Base-by-base conservation (phyloP, 257 asterid species). In the Lantana camara region DNA sequence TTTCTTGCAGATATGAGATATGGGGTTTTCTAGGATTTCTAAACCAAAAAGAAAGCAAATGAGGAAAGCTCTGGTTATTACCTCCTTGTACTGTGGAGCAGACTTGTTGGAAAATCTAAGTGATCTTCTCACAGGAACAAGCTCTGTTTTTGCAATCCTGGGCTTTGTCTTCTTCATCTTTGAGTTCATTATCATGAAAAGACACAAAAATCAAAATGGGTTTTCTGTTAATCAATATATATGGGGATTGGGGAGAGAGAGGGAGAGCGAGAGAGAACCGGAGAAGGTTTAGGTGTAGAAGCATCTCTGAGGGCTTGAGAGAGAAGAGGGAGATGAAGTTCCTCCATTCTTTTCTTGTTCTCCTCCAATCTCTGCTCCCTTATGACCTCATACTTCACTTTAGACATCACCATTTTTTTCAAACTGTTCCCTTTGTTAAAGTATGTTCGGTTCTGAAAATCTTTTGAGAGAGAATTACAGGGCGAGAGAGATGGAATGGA, bases 61-160 rank as follows among this genome's bases (percentile, higher is more conserved):
- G 1, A 22, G 20, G 16, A 40, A 22, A 58, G 32, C 4, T 27
- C 4, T 27, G 32, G 2, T 1, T 3, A 11, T 54, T 6, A 89
- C 98, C 87, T 89, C 95, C 71, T 81, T 70, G 80, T 79, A 90
- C 30, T 77, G 80, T 9, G 94, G 88, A 16, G 78, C 77, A 41
- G 90, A 57, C 46, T 74, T 83, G 58, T 79, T 76, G 52, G 95
- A 75, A 53, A 89, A 84, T 48, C 97, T 76, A 37, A 52, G 38
- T 22, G 97, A 93, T 71, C 98, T 81, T 82, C 98, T 70, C 0
- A 93, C 95, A 0, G 94, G 80, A 55, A 90, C 94, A n/a, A 89
- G 72, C 83, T 87, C 95, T 40, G 78, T 85, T 51, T 85, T 72
- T n/a, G 76, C 63, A 19, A 74, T 47, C 24, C 95, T 79, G 46